Evolutionary conservation across 1,284 basidiomycete genomes (phyloP).

Genomic region (Grifola frondosa): DNA sequence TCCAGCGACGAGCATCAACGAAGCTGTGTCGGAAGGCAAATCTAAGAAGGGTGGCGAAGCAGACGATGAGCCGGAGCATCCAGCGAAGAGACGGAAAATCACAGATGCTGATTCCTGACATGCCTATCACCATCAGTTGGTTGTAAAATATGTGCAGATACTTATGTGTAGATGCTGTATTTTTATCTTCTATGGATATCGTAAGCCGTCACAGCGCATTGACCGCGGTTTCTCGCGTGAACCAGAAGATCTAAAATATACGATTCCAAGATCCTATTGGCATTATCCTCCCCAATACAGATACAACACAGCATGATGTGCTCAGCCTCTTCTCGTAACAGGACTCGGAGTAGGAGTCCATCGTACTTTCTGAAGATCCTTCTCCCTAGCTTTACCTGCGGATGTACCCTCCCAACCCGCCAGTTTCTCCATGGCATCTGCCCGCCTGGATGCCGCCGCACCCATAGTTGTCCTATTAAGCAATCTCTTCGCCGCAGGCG

Average conservation of each 20-base stretch:
- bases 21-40: slow-evolving; percentile 8
- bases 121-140: too few species aligned
- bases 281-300: too few species aligned
- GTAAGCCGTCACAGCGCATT: too few species aligned
- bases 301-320: neutral
- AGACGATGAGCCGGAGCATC: slow-evolving; percentile 9
- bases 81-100: slow-evolving; percentile 17
- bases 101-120: too few species aligned
- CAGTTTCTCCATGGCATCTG: slow-evolving; percentile 65
- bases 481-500: slow-evolving; percentile 76
- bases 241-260: too few species aligned
- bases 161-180: too few species aligned
- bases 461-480: slow-evolving; percentile 70
- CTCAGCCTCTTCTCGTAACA: slow-evolving; percentile 33
- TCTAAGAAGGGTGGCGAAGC: slow-evolving; percentile 3
- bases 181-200: too few species aligned
- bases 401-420: slow-evolving; percentile 55
- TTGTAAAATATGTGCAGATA: too few species aligned
- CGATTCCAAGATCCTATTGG: too few species aligned
- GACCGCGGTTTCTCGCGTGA: too few species aligned
- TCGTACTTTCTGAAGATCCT: slow-evolving; percentile 61
- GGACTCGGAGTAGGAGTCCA: slow-evolving; percentile 80
- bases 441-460: slow-evolving; percentile 58
- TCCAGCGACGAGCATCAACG: slow-evolving; percentile 10
- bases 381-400: slow-evolving; percentile 43